Base-by-base conservation (phyloP, 768 basidiomycete genomes). In the Lentinula aciculospora region DNA sequence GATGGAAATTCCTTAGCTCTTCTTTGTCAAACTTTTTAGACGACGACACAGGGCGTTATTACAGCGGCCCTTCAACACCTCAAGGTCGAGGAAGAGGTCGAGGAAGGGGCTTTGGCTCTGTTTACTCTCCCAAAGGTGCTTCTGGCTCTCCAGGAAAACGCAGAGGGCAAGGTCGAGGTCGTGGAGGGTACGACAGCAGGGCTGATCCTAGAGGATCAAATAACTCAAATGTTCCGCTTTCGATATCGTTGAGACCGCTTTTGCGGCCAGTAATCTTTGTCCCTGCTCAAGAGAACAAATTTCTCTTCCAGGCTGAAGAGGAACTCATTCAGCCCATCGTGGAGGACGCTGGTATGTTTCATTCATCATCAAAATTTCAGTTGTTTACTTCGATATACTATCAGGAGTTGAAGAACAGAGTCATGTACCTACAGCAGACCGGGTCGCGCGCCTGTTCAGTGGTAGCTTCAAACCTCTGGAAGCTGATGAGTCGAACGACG, bases 201-300 rank as follows among this genome's bases (percentile, higher is more conserved):
- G 60, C 51, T 66, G 68, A 53, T 62, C 19, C 15, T 32, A 36
- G 32, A 31, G 32, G 19, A 51, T 19, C 49, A 21, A 21, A 25
- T 42, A 47, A 56, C 46, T 40, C 32, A n/a, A 39, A 77, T 46
- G 77, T 77, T 2, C 73, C 84, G 3, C 70, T 87, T 17, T 87
- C 86, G 1, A 76, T 73, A 23, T 64, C 85, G 42, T 71, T 88
- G 7, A 72, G 89, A 28, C 88, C 87, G 1, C 72, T 83, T 0
- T 73, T 92, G 17, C 74, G 75, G n/a, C 90, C 89, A 0, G 72
- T 93, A 61, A 70, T 71, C 12, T 92, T 93, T 62, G 88, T 92
- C 12, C 82, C 74, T 17, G 82, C 86, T 0, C 73, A 76, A 10
- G 53, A 77, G 42, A 81, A 79, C 1, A 79, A 54, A 68, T 78